phyloP scores from a whole-genome alignment of 306 rosid genomes.

The Mimosa bimucronata region DNA sequence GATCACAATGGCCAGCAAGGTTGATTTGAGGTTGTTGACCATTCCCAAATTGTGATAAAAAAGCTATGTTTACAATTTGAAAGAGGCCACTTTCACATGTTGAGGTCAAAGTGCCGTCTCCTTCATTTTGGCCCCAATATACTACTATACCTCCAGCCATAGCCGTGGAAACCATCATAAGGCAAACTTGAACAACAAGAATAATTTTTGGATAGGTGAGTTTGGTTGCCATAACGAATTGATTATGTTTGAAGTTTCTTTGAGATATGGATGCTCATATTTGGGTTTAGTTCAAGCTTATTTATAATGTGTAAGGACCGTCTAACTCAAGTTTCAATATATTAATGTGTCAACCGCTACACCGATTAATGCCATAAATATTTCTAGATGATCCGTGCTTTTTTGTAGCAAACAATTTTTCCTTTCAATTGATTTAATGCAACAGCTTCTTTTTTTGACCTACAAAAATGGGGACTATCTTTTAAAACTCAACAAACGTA shows the following conservation, averaged over 20 bases:
- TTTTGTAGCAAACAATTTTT: no score
- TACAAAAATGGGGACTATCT: no score
- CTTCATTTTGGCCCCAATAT: not conserved
- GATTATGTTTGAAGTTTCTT: not conserved
- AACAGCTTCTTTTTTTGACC: no score
- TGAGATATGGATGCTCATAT: not conserved
- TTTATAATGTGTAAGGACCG: no score
- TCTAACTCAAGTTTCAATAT: no score
- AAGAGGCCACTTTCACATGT: not conserved
- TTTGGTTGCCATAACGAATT: not conserved
- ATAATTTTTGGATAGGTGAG: not conserved
- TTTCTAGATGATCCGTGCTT: no score
- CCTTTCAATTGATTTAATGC: no score
- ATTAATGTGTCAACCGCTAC: no score
- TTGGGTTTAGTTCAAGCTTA: not conserved
- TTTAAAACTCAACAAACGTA: no score
- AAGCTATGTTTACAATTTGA: not conserved
- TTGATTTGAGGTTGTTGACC: conserved; percentile 36
- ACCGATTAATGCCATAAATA: no score
- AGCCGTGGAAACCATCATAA: not conserved
- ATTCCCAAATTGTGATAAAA: conserved; percentile 31
- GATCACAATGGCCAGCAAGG: conserved; percentile 48
- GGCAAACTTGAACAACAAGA: not conserved
- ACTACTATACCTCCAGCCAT: not conserved
- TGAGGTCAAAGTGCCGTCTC: not conserved